phyloP scores from a whole-genome alignment of 2,329 filamentous ascomycete genomes.

The Cladosporium sp. region DNA sequence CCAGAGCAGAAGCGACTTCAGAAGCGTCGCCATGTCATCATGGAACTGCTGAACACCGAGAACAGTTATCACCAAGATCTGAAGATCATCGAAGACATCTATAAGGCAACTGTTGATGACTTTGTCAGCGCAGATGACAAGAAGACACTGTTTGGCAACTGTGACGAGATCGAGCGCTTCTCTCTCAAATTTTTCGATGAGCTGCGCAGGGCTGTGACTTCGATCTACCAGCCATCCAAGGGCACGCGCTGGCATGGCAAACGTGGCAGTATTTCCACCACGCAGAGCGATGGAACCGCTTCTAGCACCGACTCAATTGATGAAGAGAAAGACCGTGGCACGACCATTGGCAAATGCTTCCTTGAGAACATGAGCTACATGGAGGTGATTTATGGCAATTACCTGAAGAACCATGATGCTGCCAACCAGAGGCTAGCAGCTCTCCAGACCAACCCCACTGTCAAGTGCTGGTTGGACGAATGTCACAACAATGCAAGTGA shows the following conservation, averaged over 20 bases:
- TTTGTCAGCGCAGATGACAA: constrained; percentile 80
- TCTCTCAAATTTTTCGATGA: constrained; percentile 76
- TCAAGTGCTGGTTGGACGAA: constrained; percentile 81
- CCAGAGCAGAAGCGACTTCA: constrained; percentile 67
- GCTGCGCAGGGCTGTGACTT: constrained; percentile 76
- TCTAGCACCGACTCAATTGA: constrained; percentile 38
- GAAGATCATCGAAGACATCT: constrained; percentile 97
- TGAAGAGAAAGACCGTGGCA: constrained; percentile 59
- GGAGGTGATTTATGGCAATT: constrained; percentile 65
- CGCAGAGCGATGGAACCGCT: constrained; percentile 39
- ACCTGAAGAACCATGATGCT: constrained; percentile 64
- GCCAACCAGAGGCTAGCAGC: constrained; percentile 61
- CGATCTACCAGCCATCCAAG: constrained; percentile 70
- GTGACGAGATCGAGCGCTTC: constrained; percentile 84
- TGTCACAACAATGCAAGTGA: constrained; percentile 92
- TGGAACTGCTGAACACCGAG: constrained; percentile 91
- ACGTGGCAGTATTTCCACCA: constrained; percentile 50
- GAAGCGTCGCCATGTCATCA: constrained; percentile 80
- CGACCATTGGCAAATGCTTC: constrained; percentile 61
- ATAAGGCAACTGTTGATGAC: constrained; percentile 81
- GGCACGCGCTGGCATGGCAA: constrained; percentile 55
- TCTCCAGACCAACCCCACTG: constrained; percentile 59
- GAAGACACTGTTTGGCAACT: constrained; percentile 89
- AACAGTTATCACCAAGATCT: constrained; percentile 89
- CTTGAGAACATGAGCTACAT: constrained; percentile 56